A percentile compares a stretch with the other conserved stretches of the same genome.
Evolutionary conservation across 176 grass and related monocot species (phyloP).

Genomic region (sorghum (Sorghum bicolor)): Sorghum_bicolor_NCBIv3 NC_012871.2:70378001-70378500

Average conservation of each 20-base stretch:
- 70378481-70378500: background rate
- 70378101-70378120: background rate
- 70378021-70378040: background rate
- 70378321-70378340: background rate
- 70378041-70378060: background rate
- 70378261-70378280: background rate
- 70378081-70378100: background rate
- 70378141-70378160: no score
- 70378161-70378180: background rate
- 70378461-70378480: no score
- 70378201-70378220: no score
- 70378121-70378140: background rate
- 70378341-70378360: background rate
- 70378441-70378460: background rate
- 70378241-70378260: no score
- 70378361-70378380: background rate
- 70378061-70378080: background rate
- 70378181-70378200: background rate
- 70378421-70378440: background rate
- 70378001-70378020: background rate
- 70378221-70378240: background rate
- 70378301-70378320: background rate
- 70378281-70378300: background rate
- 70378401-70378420: background rate
- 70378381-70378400: background rate